A percentile compares a stretch with the other conserved stretches of the same genome.
phyloP scores from a whole-genome alignment of 2,329 filamentous ascomycete genomes.

The Pseudocercospora macadamiae region DNA sequence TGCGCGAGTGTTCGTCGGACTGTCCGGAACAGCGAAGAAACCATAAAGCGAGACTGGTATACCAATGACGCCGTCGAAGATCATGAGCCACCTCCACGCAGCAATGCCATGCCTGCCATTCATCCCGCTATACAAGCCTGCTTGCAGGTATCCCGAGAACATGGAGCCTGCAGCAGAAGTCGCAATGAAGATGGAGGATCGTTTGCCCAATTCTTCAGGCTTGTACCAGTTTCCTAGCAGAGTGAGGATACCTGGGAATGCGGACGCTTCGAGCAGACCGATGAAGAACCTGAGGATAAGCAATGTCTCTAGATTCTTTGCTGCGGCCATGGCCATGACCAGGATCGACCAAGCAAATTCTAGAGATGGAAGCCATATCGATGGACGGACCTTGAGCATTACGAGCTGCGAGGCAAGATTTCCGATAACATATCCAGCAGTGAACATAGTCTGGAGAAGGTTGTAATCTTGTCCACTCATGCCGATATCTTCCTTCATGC shows the following conservation, averaged over 20 bases:
- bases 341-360: slow-evolving; percentile 18
- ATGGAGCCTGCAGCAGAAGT: slow-evolving; percentile 21
- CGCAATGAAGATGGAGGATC: slow-evolving; percentile 22
- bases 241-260: slow-evolving; percentile 17
- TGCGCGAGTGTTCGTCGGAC: slow-evolving; percentile 20
- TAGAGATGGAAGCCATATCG: slow-evolving; percentile 16
- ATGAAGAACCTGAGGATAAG: slow-evolving; percentile 18
- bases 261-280: slow-evolving; percentile 19
- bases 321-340: slow-evolving; percentile 20
- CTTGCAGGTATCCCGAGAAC: slow-evolving; percentile 25
- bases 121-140: slow-evolving; percentile 24
- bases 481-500: slow-evolving; percentile 46
- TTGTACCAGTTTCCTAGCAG: slow-evolving; percentile 22
- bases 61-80: slow-evolving; percentile 25
- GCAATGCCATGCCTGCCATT: slow-evolving; percentile 19
- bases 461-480: slow-evolving; percentile 45
- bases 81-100: slow-evolving; percentile 25
- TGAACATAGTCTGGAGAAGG: slow-evolving; percentile 24
- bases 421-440: slow-evolving; percentile 22
- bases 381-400: slow-evolving; percentile 16
- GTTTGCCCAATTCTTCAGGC: slow-evolving; percentile 21
- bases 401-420: slow-evolving; percentile 18
- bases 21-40: slow-evolving; percentile 22
- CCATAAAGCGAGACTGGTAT: slow-evolving; percentile 23
- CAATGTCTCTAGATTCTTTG: slow-evolving; percentile 21